These are phyloP conservation scores for Schwanniomyces sp. DNA, from an alignment of 805 yeast genomes.

Conservation along the genomic window DNA sequence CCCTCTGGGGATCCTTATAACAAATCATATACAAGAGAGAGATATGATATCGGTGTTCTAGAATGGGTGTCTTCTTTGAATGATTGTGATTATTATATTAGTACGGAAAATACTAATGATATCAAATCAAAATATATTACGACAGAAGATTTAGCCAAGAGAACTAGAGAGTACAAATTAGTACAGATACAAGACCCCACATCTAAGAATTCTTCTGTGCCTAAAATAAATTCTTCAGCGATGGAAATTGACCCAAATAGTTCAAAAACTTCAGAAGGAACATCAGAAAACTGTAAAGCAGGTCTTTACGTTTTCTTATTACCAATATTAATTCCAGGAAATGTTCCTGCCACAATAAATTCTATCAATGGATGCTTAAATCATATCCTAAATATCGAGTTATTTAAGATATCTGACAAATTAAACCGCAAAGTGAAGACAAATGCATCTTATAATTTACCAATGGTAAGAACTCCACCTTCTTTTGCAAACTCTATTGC, in stretches of 20 bases:
- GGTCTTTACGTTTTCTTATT: constrained; percentile 71
- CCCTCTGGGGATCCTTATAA: constrained; percentile 53
- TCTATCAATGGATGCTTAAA: constrained; percentile 50
- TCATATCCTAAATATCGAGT: constrained; percentile 42
- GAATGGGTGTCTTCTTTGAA: constrained; percentile 45
- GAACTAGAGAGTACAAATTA: constrained; percentile 33
- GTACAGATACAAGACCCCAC: constrained; percentile 13
- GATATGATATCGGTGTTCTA: constrained; percentile 46
- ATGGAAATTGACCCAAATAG: background rate
- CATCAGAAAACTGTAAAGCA: constrained; percentile 40
- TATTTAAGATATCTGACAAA: constrained; percentile 37
- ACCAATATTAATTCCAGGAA: constrained; percentile 61
- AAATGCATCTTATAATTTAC: constrained; percentile 34
- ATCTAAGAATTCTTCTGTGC: constrained; percentile 15
- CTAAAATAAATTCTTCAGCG: constrained; percentile 11
- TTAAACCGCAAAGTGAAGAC: constrained; percentile 34
- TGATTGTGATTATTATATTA: constrained; percentile 47
- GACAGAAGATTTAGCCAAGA: constrained; percentile 43
- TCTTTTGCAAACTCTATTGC: constrained; percentile 55
- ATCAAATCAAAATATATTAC: constrained; percentile 39
- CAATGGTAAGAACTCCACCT: constrained; percentile 56
- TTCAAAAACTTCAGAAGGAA: background rate
- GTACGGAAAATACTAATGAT: constrained; percentile 42
- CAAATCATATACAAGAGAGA: constrained; percentile 43
- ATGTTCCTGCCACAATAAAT: constrained; percentile 59